These are phyloP conservation scores for Verticillium tricorpus DNA, from an alignment of 2,329 filamentous ascomycete genomes.

Conservation along the genomic window DNA sequence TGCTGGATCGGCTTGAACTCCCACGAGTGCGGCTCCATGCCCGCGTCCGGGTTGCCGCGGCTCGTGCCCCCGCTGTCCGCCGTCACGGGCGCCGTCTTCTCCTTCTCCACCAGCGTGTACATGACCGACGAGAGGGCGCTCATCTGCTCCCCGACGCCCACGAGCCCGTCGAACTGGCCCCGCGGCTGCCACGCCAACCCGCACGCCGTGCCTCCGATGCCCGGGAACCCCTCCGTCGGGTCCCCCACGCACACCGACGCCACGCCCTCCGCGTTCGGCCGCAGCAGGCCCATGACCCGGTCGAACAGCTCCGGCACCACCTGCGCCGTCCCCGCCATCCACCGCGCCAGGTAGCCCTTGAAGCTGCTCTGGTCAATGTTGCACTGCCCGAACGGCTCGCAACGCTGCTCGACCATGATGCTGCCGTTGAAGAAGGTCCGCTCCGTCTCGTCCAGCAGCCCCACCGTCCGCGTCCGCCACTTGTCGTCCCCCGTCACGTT, in stretches of 20 bases:
- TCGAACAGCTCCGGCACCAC: constrained; percentile 49
- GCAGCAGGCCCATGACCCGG: constrained; percentile 46
- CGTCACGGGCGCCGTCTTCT: constrained; percentile 40
- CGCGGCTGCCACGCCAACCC: constrained; percentile 60
- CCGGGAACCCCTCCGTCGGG: constrained; percentile 38
- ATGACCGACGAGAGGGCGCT: constrained; percentile 60
- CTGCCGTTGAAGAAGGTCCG: constrained; percentile 51
- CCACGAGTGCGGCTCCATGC: constrained; percentile 24
- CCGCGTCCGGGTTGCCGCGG: constrained; percentile 43
- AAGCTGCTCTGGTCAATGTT: constrained; percentile 69
- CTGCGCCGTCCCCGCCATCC: constrained; percentile 52
- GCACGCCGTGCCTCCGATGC: constrained; percentile 56
- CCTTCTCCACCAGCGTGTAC: constrained; percentile 48
- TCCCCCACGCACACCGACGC: constrained; percentile 45
- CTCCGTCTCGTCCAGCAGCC: constrained; percentile 47
- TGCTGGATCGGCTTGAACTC: constrained; percentile 36
- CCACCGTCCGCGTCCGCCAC: constrained; percentile 57
- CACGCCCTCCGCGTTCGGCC: constrained; percentile 47
- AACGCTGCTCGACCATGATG: constrained; percentile 62
- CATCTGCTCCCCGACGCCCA: constrained; percentile 67
- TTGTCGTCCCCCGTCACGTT: constrained; percentile 48
- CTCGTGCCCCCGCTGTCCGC: constrained; percentile 56
- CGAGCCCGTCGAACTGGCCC: constrained; percentile 50
- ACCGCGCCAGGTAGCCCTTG: constrained; percentile 71
- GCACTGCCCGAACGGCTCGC: constrained; percentile 58